phyloP scores from a whole-genome alignment of 1,284 basidiomycete species.

The Mycosarcoma mackinlayi region DNA sequence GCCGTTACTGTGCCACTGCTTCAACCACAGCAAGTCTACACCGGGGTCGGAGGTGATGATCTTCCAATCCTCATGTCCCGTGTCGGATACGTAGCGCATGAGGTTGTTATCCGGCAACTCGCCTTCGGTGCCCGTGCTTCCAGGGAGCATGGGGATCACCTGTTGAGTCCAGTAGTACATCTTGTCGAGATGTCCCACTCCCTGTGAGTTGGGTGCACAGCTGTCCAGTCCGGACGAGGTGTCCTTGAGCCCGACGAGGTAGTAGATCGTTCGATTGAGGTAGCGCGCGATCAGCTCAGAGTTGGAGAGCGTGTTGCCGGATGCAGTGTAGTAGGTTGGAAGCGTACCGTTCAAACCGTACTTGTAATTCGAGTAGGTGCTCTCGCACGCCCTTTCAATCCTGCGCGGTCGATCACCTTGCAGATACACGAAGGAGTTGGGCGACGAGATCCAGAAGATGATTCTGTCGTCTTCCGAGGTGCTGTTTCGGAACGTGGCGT shows the following conservation, averaged over 20 bases:
- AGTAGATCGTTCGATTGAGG: constrained; percentile 45
- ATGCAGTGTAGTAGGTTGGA: constrained; percentile 42
- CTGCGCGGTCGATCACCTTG: constrained; percentile 33
- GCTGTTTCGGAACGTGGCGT: constrained; percentile 49
- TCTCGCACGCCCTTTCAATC: constrained; percentile 23
- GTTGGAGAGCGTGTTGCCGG: constrained; percentile 1
- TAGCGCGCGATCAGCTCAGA: constrained; percentile 33
- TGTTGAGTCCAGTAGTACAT: constrained; percentile 59
- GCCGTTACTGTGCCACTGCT: constrained; percentile 49
- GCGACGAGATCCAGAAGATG: constrained; percentile 58
- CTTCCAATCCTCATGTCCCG: constrained; percentile 52
- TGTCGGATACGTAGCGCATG: constrained; percentile 35
- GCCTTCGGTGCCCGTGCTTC: constrained; percentile 31
- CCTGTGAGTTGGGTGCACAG: constrained; percentile 58
- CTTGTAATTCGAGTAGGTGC: constrained; percentile 59
- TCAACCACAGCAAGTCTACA: constrained; percentile 53
- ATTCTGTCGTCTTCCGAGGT: constrained; percentile 39
- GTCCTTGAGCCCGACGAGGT: constrained; percentile 58
- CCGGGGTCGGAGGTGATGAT: constrained; percentile 55
- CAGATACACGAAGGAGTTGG: constrained; percentile 62
- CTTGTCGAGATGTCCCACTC: constrained; percentile 53
- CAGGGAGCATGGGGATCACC: constrained; percentile 47
- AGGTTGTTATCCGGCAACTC: constrained; percentile 41
- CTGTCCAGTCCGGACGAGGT: constrained; percentile 24
- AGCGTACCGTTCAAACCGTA: constrained; percentile 61